Evolutionary conservation across 768 basidiomycete genomes (phyloP).

Genomic region (Xerocomellus chrysenteron): DNA sequence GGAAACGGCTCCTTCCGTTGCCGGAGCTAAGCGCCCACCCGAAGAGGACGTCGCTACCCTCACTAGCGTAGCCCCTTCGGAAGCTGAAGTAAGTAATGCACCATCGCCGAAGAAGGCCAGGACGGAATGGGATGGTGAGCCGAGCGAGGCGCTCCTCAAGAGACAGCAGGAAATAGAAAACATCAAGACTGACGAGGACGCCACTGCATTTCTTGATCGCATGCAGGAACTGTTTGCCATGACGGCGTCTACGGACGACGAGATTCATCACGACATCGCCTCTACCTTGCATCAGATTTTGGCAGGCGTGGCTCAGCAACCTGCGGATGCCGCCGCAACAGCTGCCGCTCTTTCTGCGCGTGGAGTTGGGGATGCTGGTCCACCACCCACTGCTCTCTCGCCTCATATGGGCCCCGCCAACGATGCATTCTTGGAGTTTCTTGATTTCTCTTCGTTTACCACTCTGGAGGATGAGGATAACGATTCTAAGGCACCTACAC

Average conservation of each 20-base stretch:
- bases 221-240: constrained; percentile 64
- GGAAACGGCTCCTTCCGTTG: constrained; percentile 32
- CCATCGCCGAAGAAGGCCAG: constrained; percentile 73
- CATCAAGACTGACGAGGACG: constrained; percentile 68
- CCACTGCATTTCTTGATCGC: constrained; percentile 57
- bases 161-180: constrained; percentile 39
- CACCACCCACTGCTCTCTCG: constrained; percentile 34
- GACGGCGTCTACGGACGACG: constrained; percentile 40
- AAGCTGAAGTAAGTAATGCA: constrained; percentile 39
- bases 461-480: constrained; percentile 57
- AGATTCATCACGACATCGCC: constrained; percentile 47
- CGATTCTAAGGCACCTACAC: constrained; percentile 67
- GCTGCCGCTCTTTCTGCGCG: constrained; percentile 27
- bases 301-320: constrained; percentile 52
- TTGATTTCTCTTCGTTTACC: constrained; percentile 67
- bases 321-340: constrained; percentile 32
- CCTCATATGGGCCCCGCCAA: constrained; percentile 38
- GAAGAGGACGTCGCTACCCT: constrained; percentile 34
- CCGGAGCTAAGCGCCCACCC: constrained; percentile 34
- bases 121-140: constrained; percentile 67
- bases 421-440: constrained; percentile 47
- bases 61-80: constrained; percentile 33
- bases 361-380: constrained; percentile 29
- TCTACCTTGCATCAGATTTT: constrained; percentile 63
- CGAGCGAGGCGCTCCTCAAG: constrained; percentile 48